Conservation (phyloP, 2,329 filamentous ascomycete genomes). For the Gyromitra esculenta region DNA sequence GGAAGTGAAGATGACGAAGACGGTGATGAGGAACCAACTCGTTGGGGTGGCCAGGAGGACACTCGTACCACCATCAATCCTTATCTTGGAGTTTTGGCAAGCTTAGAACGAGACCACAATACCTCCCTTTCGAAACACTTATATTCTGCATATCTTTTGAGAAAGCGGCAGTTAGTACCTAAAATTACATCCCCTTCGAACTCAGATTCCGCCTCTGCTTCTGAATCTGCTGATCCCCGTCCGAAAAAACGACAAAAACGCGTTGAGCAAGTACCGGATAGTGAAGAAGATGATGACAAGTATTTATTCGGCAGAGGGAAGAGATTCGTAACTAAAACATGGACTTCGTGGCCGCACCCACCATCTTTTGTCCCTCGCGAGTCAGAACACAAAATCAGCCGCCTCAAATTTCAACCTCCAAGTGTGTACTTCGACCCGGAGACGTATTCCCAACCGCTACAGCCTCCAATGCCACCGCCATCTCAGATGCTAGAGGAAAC, state of each 20-base stretch:
- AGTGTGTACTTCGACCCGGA: conserved; percentile 62
- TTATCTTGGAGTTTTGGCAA: conserved; percentile 24
- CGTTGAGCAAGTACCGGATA: not conserved
- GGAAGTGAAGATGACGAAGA: conserved; percentile 7
- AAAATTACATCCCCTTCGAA: not conserved
- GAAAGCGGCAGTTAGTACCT: not conserved
- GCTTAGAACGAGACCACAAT: conserved; percentile 45
- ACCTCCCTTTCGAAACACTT: conserved; percentile 46
- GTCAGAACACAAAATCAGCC: conserved; percentile 61
- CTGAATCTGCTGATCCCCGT: not conserved
- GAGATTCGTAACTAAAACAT: conserved; percentile 64
- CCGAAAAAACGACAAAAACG: conserved; percentile 10
- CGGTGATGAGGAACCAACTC: conserved; percentile 3
- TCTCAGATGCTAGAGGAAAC: conserved; percentile 75
- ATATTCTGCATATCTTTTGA: conserved; percentile 47
- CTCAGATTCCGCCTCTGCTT: conserved; percentile 6
- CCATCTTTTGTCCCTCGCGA: conserved; percentile 70
- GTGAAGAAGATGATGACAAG: conserved; percentile 25
- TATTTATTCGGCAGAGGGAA: not conserved
- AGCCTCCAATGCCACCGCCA: conserved; percentile 62
- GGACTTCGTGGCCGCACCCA: conserved; percentile 87
- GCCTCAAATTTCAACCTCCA: conserved; percentile 60
- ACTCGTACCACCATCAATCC: conserved; percentile 25
- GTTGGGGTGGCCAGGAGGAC: conserved; percentile 45
- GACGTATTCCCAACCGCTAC: conserved; percentile 65